These are phyloP conservation scores for Exutisphaerella laricina DNA, from an alignment of 2,329 filamentous ascomycete species.

Conservation along the genomic window DNA sequence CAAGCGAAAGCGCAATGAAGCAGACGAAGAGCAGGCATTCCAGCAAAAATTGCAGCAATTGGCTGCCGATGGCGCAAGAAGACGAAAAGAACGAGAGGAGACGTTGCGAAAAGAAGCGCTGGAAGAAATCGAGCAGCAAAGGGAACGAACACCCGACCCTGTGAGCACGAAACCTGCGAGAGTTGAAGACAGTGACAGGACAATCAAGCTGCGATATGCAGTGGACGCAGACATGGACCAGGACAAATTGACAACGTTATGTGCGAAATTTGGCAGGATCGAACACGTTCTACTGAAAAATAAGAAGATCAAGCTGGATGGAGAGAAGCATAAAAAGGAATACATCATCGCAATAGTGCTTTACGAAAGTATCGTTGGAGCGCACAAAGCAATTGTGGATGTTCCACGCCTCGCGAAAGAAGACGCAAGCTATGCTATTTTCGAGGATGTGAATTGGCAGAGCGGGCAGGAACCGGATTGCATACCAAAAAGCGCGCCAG, in stretches of 20 bases:
- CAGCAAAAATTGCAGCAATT: slow-evolving; percentile 46
- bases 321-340: slow-evolving; percentile 26
- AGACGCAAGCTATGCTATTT: slow-evolving; percentile 39
- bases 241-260: slow-evolving; percentile 43
- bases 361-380: slow-evolving; percentile 53
- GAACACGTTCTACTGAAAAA: slow-evolving; percentile 53
- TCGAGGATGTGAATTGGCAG: slow-evolving; percentile 54
- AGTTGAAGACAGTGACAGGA: slow-evolving; percentile 52
- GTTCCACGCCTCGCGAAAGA: slow-evolving; percentile 25
- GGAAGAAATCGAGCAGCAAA: slow-evolving; percentile 43
- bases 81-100: slow-evolving; percentile 52
- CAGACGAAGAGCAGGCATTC: slow-evolving; percentile 52
- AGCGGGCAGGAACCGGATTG: slow-evolving; percentile 48
- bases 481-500: slow-evolving; percentile 21
- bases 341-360: slow-evolving; percentile 50
- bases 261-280: slow-evolving; percentile 52
- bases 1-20: slow-evolving; percentile 42
- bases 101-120: slow-evolving; percentile 50
- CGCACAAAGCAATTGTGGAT: slow-evolving; percentile 52
- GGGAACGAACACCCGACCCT: slow-evolving; percentile 6
- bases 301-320: slow-evolving; percentile 41
- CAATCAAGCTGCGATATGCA: slow-evolving; percentile 50
- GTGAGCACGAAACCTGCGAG: background rate
- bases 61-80: slow-evolving; percentile 47
- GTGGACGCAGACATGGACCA: slow-evolving; percentile 38